These are phyloP conservation scores for Euphorbia peplus DNA, from an alignment of 345 rosid genomes.

Conservation along the genomic window DNA sequence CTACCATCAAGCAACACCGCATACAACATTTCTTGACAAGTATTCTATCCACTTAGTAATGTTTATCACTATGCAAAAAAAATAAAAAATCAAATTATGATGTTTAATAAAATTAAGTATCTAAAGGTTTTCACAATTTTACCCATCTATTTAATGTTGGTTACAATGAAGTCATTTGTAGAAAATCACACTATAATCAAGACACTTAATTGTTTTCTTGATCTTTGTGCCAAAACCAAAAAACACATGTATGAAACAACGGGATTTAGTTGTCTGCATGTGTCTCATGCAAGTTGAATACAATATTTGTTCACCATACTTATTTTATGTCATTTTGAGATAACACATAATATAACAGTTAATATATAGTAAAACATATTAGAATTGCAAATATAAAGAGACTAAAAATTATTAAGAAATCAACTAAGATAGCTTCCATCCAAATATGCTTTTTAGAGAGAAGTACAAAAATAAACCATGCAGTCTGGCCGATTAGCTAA, in stretches of 20 bases:
- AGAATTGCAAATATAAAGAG: no score
- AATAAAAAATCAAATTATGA: not conserved
- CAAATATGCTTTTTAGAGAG: not conserved
- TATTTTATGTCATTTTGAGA: no score
- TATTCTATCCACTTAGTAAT: not conserved
- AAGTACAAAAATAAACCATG: no score
- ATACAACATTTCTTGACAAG: not conserved
- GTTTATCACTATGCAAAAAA: not conserved
- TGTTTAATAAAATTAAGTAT: no score
- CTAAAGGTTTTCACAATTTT: not conserved
- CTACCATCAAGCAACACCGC: not conserved
- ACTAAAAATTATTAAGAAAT: no score
- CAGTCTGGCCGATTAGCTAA: no score
- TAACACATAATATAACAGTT: no score
- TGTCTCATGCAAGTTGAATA: not conserved
- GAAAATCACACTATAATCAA: no score
- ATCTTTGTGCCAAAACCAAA: not conserved
- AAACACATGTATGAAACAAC: not conserved
- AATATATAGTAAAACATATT: no score
- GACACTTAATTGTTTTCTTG: not conserved
- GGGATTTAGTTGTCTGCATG: not conserved
- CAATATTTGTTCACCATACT: not conserved
- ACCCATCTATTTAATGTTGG: not conserved
- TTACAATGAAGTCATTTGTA: not conserved
- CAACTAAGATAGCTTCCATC: not conserved